phyloP scores from a whole-genome alignment of 495 filamentous ascomycete species.

The Penicillium maclennaniae region DNA sequence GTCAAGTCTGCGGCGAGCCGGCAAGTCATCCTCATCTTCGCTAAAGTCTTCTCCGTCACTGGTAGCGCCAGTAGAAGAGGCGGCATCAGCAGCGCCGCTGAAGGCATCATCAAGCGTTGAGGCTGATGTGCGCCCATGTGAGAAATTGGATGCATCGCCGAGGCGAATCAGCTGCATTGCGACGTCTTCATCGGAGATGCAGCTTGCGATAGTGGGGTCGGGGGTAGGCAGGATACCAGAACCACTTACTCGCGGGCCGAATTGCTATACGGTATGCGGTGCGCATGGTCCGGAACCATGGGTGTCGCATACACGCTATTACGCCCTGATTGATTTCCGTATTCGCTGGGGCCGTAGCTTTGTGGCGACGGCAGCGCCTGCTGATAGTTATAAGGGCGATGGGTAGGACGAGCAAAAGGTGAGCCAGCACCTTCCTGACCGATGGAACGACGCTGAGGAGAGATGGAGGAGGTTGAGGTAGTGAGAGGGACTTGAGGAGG shows the following conservation, averaged over 20 bases:
- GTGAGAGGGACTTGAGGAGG: conserved; percentile 88
- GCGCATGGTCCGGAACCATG: conserved; percentile 55
- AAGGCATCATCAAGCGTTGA: conserved; percentile 90
- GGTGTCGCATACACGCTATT: conserved; percentile 48
- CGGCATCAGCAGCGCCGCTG: conserved; percentile 78
- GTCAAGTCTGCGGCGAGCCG: conserved; percentile 59
- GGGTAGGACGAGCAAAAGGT: conserved; percentile 65
- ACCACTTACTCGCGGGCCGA: conserved; percentile 38
- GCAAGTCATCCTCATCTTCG: conserved; percentile 64
- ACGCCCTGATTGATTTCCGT: conserved; percentile 36
- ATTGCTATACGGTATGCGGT: conserved; percentile 54
- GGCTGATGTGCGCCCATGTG: conserved; percentile 84
- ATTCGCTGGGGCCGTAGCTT: conserved; percentile 59
- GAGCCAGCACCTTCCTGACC: conserved; percentile 57
- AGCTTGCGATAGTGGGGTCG: conserved; percentile 89
- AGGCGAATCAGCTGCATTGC: conserved; percentile 93
- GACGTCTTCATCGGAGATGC: conserved; percentile 96
- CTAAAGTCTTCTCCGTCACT: conserved; percentile 74
- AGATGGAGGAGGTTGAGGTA: conserved; percentile 86
- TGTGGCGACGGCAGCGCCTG: conserved; percentile 76
- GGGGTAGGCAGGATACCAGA: conserved; percentile 80
- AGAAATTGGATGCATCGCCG: conserved; percentile 86
- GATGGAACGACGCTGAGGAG: conserved; percentile 75
- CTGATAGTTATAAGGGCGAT: conserved; percentile 68
- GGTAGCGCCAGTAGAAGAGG: conserved; percentile 79